Evolutionary conservation across 148 eudicot genomes (phyloP), one percentile per base, ranked within the genome.

Genomic region (Agrostemma githago): DNA sequence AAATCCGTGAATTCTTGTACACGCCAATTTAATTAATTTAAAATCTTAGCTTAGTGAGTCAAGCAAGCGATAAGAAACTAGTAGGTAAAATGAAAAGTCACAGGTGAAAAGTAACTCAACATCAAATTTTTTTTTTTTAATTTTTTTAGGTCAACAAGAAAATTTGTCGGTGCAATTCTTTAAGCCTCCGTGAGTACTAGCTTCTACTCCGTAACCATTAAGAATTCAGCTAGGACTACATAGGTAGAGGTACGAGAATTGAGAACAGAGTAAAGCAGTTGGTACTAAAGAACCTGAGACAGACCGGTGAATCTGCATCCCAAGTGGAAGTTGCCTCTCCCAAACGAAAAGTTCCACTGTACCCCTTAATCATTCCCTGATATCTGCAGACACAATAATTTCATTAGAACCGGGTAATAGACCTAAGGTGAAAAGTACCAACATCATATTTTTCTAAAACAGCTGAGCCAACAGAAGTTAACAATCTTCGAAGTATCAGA

Each of bases 311-410:
- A 88, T 95, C 97, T 77, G 99, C 99, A 83, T 95, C 99, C 90
- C 93, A 90, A 9, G 99, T 95, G 72, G 99, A 90, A 79, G 99
- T 95, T 72, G 99, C 94, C 92, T 95, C 99, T 71, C 99, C 99
- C 68, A 92, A 79, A 61, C 99, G 96, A 72, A 95, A 90, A 66
- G 87, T 81, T 78, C 99, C 99, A 77, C 97, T 95, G 77, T 95
- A 95, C 66, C 96, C 91, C 82, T 95, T 95, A 43, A 85, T 82
- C 99, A 95, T 95, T 61, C 99, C 99, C 82, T 95, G 99, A 79
- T 90, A 95, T 57, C 99, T 95, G 89, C 81, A 82, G 70, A 65
- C 79, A 26, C 17, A 71, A 56, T 40, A 73, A 6, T 15, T 65
- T 2, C 44, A 72, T 76, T 20, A 73, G 73, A 10, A 48, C 57